Conservation (phyloP, 768 basidiomycete genomes). For the Mycena sanguinolenta region DNA sequence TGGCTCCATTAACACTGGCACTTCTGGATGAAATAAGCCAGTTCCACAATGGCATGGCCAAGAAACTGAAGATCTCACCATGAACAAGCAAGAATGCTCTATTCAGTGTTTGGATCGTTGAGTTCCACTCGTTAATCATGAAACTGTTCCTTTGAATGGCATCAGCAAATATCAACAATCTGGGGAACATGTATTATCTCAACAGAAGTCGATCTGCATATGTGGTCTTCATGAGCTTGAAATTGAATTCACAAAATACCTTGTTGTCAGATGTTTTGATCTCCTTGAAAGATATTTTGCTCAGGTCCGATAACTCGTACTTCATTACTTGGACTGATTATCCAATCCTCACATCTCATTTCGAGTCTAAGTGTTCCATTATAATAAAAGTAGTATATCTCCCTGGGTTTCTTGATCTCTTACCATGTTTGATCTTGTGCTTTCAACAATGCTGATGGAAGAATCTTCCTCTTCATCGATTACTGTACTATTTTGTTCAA, state of each 20-base stretch:
- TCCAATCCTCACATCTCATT: too few relatives aligned
- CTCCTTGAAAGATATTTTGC: conserved; percentile 63
- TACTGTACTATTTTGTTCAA: too few relatives aligned
- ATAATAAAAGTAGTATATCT: conserved; percentile 47
- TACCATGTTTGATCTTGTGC: background rate
- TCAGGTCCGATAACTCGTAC: conserved; percentile 61
- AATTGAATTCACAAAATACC: background rate
- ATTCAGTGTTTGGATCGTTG: conserved; percentile 74
- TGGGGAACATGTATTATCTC: conserved; percentile 66
- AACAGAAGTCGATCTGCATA: conserved; percentile 64
- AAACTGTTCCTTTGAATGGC: background rate
- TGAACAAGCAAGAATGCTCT: conserved; percentile 71
- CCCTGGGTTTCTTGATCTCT: background rate
- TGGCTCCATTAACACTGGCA: conserved; percentile 66
- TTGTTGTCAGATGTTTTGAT: conserved; percentile 58
- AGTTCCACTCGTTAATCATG: background rate
- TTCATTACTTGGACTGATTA: conserved; percentile 39
- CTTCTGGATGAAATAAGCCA: conserved; percentile 72
- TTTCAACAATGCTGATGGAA: conserved; percentile 63
- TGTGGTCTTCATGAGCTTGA: conserved; percentile 30
- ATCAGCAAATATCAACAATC: conserved; percentile 69
- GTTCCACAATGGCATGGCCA: conserved; percentile 62
- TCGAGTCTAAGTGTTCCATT: too few relatives aligned
- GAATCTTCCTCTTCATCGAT: conserved; percentile 65
- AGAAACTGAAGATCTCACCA: conserved; percentile 62